A percentile compares a stretch with the other conserved stretches of the same genome.
These are phyloP conservation scores for Monilinia vaccinii-corymbosi DNA, from an alignment of 2,329 filamentous ascomycete species.

Conservation along the genomic window DNA sequence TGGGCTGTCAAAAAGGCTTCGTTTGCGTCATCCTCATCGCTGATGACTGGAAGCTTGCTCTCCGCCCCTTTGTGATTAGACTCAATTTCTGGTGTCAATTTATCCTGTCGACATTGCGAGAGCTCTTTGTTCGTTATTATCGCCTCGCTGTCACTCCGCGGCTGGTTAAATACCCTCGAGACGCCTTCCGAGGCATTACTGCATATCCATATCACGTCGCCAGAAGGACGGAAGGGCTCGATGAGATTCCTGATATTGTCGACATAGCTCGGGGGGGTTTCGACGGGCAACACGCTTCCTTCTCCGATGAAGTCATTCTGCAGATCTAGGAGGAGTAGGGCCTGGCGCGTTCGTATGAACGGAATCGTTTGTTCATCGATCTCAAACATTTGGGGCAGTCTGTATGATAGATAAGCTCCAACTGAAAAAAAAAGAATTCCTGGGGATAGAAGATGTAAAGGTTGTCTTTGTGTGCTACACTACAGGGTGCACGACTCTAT, in stretches of 20 bases:
- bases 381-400: constrained; percentile 38
- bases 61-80: constrained; percentile 10
- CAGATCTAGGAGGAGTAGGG: constrained; percentile 74
- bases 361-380: constrained; percentile 49
- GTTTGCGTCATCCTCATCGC: constrained; percentile 1
- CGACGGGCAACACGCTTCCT: constrained; percentile 58
- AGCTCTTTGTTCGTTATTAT: constrained; percentile 28
- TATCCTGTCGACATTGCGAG: background rate
- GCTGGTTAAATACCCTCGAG: constrained; percentile 47
- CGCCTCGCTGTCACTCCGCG: constrained; percentile 24
- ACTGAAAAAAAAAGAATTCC: background rate
- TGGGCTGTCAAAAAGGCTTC: constrained; percentile 26
- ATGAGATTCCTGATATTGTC: constrained; percentile 58
- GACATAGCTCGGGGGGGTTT: constrained; percentile 55
- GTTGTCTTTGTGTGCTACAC: background rate
- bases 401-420: constrained; percentile 5
- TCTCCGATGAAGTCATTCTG: constrained; percentile 80
- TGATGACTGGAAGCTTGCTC: constrained; percentile 8
- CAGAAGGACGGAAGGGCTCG: constrained; percentile 61
- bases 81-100: constrained; percentile 9
- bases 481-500: constrained; percentile 5
- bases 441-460: background rate
- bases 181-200: constrained; percentile 56
- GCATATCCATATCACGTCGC: constrained; percentile 76
- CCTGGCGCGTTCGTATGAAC: constrained; percentile 51